These are phyloP conservation scores for Penicillium corylophilum DNA, from an alignment of 2,329 filamentous ascomycete genomes.

Conservation along the genomic window DNA sequence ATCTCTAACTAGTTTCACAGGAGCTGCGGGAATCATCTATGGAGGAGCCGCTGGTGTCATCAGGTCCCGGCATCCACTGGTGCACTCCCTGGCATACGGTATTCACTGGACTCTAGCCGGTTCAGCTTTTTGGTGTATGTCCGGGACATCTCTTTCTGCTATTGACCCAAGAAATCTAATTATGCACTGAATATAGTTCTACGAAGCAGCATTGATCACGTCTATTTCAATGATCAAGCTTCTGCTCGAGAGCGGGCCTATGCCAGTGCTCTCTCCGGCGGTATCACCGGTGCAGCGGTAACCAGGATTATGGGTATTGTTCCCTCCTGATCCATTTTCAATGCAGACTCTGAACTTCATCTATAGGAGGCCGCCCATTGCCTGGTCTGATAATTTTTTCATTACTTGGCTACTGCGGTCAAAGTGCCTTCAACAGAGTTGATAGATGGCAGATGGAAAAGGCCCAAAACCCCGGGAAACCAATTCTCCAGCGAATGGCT, in stretches of 20 bases:
- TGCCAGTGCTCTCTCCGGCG: conserved; percentile 70
- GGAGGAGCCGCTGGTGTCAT: conserved; percentile 72
- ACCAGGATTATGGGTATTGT: conserved; percentile 56
- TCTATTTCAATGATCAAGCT: conserved; percentile 53
- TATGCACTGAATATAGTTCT: conserved; percentile 30
- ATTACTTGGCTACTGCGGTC: conserved; percentile 57
- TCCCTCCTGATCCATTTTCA: conserved; percentile 2
- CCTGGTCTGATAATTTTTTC: conserved; percentile 62
- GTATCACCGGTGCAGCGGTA: conserved; percentile 59
- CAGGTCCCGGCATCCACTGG: conserved; percentile 60
- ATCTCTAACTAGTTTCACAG: conserved; percentile 11
- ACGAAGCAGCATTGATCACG: conserved; percentile 45
- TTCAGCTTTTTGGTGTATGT: conserved; percentile 71
- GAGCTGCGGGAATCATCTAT: conserved; percentile 57
- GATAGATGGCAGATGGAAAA: conserved; percentile 48
- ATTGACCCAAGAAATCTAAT: conserved; percentile 5
- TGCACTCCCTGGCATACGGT: conserved; percentile 71
- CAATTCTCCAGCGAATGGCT: conserved; percentile 51
- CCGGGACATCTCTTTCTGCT: neutral
- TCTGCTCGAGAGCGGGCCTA: conserved; percentile 60
- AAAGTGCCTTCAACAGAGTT: conserved; percentile 54
- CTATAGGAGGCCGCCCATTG: conserved; percentile 56
- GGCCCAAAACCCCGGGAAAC: conserved; percentile 36
- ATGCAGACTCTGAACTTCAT: conserved; percentile 6
- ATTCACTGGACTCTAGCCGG: conserved; percentile 81